These are phyloP conservation scores for Skeletonema tropicum DNA, from an alignment of 108 stramenopile species.

Conservation along the genomic window DNA sequence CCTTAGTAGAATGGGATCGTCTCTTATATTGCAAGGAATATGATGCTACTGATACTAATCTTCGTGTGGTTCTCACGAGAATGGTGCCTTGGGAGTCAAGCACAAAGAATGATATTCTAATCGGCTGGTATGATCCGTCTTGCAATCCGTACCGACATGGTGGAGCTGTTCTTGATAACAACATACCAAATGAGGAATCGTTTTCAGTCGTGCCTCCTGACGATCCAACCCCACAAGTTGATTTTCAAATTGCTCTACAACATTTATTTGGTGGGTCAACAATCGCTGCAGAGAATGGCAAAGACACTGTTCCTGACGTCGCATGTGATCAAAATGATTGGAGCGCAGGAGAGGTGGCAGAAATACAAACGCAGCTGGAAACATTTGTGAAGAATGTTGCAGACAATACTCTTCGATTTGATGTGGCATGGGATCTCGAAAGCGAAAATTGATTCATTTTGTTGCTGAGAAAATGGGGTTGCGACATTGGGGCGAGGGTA, in stretches of 20 bases:
- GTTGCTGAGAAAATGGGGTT: slow-evolving; percentile 61
- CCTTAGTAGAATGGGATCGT: slow-evolving; percentile 77
- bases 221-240: slow-evolving; percentile 45
- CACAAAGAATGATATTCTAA: slow-evolving; percentile 79
- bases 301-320: not conserved
- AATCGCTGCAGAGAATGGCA: not conserved
- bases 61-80: slow-evolving; percentile 48
- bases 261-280: slow-evolving; percentile 44
- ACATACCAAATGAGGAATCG: not conserved
- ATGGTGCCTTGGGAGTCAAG: slow-evolving; percentile 77
- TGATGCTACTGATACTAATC: slow-evolving; percentile 21
- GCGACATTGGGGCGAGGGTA: slow-evolving; percentile 66
- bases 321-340: slow-evolving; percentile 50
- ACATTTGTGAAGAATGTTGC: slow-evolving; percentile 26
- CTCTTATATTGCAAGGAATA: slow-evolving; percentile 51
- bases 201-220: not conserved
- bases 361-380: slow-evolving; percentile 43
- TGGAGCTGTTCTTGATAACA: not conserved
- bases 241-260: slow-evolving; percentile 44
- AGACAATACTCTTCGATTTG: slow-evolving; percentile 28
- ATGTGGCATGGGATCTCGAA: slow-evolving; percentile 60
- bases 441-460: slow-evolving; percentile 71
- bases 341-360: slow-evolving; percentile 58
- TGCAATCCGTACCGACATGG: slow-evolving; percentile 29
- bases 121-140: slow-evolving; percentile 52